phyloP scores from a whole-genome alignment of 225 moss, liverwort and hornwort genomes.

The Anthoceros angustus region DNA sequence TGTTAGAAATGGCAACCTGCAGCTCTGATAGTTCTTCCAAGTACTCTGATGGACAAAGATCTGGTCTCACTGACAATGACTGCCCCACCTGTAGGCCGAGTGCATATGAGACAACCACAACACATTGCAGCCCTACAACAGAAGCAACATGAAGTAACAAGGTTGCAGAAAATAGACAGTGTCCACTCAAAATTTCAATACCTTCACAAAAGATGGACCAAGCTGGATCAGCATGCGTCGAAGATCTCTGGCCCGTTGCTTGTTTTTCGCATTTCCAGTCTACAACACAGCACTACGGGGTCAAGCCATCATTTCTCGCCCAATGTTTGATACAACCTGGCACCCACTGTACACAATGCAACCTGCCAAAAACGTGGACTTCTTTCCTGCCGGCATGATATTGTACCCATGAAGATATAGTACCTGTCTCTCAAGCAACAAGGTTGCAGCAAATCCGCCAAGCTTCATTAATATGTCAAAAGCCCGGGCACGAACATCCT shows the following conservation, averaged over 20 bases:
- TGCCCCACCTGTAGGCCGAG: slow-evolving; percentile 35
- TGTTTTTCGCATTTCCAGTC: slow-evolving; percentile 22
- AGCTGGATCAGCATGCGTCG: slow-evolving; percentile 49
- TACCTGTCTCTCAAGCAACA: slow-evolving; percentile 48
- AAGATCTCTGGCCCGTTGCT: slow-evolving; percentile 41
- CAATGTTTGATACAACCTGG: not conserved
- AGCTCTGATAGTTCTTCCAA: slow-evolving; percentile 48
- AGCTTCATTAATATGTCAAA: slow-evolving; percentile 34
- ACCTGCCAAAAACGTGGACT: not conserved
- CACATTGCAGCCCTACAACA: too few species aligned
- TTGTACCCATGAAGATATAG: not conserved
- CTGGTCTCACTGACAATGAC: slow-evolving; percentile 53
- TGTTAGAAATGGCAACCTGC: slow-evolving; percentile 20
- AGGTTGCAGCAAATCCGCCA: slow-evolving; percentile 39
- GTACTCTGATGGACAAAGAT: slow-evolving; percentile 52
- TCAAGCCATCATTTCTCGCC: not conserved
- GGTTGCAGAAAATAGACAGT: not conserved
- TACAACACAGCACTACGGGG: slow-evolving; percentile 22
- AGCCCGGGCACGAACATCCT: slow-evolving; percentile 39
- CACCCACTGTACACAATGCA: not conserved
- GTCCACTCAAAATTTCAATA: not conserved
- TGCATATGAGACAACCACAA: too few species aligned
- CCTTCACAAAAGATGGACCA: slow-evolving; percentile 56
- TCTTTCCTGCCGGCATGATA: not conserved
- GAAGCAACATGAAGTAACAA: not conserved